These are phyloP conservation scores for Chrysoporthe deuterocubensis DNA, from an alignment of 2,329 filamentous ascomycete genomes.

Conservation along the genomic window DNA sequence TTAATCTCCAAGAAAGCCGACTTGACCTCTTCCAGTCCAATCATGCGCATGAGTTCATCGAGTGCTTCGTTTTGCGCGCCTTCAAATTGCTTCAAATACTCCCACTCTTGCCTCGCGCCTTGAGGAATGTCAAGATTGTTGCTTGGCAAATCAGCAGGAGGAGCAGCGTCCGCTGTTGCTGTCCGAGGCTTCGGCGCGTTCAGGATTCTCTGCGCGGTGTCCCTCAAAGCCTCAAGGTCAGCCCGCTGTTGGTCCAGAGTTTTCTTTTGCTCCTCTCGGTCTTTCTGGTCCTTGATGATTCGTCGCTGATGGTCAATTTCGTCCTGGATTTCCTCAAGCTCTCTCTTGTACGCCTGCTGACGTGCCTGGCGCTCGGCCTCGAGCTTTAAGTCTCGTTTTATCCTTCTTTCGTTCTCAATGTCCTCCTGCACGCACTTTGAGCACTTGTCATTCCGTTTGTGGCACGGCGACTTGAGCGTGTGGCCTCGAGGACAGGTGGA, in stretches of 20 bases:
- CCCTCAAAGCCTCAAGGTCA: slow-evolving; percentile 49
- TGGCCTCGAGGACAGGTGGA: slow-evolving; percentile 59
- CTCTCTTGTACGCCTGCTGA: slow-evolving; percentile 48
- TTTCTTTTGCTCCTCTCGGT: slow-evolving; percentile 49
- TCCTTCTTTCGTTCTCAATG: slow-evolving; percentile 46
- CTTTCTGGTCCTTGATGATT: slow-evolving; percentile 44
- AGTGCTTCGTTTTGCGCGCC: slow-evolving; percentile 56
- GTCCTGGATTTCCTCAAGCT: slow-evolving; percentile 56
- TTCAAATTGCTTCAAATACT: slow-evolving; percentile 59
- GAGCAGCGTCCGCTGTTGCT: not conserved
- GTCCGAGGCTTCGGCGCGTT: slow-evolving; percentile 19
- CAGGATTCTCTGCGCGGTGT: slow-evolving; percentile 34
- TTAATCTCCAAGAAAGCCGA: slow-evolving; percentile 66
- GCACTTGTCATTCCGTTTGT: slow-evolving; percentile 47
- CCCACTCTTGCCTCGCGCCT: slow-evolving; percentile 60
- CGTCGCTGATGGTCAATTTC: slow-evolving; percentile 55
- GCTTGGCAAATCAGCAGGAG: slow-evolving; percentile 16
- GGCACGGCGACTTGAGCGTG: slow-evolving; percentile 51
- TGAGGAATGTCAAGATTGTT: not conserved
- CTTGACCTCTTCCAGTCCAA: slow-evolving; percentile 74
- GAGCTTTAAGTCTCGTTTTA: slow-evolving; percentile 52
- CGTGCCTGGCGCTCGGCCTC: slow-evolving; percentile 51
- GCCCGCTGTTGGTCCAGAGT: slow-evolving; percentile 49
- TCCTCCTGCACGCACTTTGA: slow-evolving; percentile 56
- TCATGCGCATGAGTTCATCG: slow-evolving; percentile 70